phyloP scores from a whole-genome alignment of 306 rosid species.

The Lathyrus aphaca region DNA sequence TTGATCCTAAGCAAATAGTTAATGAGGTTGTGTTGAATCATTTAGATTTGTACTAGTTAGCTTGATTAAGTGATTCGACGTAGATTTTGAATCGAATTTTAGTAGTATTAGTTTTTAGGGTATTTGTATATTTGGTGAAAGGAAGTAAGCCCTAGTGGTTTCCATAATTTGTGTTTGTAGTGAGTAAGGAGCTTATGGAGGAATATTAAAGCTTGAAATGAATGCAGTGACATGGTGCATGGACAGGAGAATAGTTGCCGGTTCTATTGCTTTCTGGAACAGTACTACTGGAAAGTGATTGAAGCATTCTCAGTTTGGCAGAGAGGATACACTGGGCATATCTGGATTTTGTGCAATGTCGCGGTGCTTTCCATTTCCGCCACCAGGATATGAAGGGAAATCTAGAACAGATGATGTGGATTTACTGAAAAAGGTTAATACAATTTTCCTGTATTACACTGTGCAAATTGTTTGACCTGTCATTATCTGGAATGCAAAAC shows the following conservation, averaged over 20 bases:
- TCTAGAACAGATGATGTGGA: constrained; percentile 63
- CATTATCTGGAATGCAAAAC: background rate
- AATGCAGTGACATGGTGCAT: constrained; percentile 93
- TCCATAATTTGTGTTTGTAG: constrained; percentile 41
- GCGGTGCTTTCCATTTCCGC: constrained; percentile 97
- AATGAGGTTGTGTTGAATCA: no score
- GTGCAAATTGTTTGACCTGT: no score
- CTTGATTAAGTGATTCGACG: constrained; percentile 30
- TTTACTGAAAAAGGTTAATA: constrained; percentile 70
- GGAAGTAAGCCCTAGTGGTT: constrained; percentile 45
- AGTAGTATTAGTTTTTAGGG: constrained; percentile 33
- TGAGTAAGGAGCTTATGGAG: constrained; percentile 54
- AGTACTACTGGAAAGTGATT: constrained; percentile 56
- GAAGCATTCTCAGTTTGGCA: constrained; percentile 43
- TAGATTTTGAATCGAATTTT: constrained; percentile 8
- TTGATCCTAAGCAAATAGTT: no score
- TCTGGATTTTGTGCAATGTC: constrained; percentile 85
- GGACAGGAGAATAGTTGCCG: constrained; percentile 82
- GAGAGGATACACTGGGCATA: constrained; percentile 28
- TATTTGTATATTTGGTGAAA: constrained; percentile 35
- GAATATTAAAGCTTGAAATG: constrained; percentile 73
- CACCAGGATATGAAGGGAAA: constrained; percentile 89
- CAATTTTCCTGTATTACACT: constrained; percentile 34
- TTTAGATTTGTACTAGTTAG: background rate
- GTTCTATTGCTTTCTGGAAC: constrained; percentile 73